Evolutionary conservation across 2,329 filamentous ascomycete genomes (phyloP).

Genomic region (Fusarium succisae): DNA sequence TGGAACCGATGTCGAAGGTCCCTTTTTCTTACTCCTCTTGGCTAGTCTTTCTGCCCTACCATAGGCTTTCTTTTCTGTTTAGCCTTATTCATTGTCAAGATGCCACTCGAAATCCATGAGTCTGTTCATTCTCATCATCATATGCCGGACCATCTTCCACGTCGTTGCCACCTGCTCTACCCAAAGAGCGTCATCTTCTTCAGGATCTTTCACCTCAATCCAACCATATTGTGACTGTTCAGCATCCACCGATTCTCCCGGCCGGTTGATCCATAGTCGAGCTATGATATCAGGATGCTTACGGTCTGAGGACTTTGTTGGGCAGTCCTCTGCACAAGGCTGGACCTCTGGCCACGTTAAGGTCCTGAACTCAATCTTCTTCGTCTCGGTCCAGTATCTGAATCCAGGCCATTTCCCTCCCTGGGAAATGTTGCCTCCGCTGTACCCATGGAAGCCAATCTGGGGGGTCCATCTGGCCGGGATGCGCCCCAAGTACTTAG

Average conservation of each 20-base stretch:
- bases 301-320: fast-evolving
- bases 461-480: fast-evolving
- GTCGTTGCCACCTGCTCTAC: neutral
- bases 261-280: neutral
- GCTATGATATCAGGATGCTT: neutral
- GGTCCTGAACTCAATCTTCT: neutral
- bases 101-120: neutral
- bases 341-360: neutral
- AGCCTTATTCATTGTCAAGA: fast-evolving
- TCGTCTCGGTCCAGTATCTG: neutral
- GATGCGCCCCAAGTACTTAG: neutral
- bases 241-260: neutral
- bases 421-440: neutral
- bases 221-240: neutral
- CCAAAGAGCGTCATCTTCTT: neutral
- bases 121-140: neutral
- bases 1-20: neutral
- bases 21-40: too few relatives aligned
- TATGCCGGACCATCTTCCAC: neutral
- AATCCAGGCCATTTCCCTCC: neutral
- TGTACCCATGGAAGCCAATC: neutral
- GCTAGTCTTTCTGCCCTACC: fast-evolving
- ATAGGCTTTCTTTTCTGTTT: neutral
- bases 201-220: neutral
- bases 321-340: too few relatives aligned